Conservation (phyloP, 2,329 filamentous ascomycete genomes). For the Hirsutella thompsonii region DNA sequence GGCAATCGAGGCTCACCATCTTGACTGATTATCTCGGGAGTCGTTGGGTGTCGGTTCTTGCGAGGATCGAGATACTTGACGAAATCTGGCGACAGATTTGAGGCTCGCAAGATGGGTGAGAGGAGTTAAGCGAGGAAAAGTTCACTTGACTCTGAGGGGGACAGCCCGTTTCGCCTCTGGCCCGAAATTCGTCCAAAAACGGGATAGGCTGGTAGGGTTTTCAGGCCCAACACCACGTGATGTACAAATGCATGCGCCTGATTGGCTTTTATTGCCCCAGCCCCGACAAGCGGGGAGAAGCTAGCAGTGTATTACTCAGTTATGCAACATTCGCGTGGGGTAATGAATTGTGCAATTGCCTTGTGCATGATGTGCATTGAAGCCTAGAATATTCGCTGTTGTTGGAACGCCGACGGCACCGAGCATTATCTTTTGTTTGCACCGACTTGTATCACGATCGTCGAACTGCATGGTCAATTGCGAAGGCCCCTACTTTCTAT, state of each 20-base stretch:
- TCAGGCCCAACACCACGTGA: constrained; percentile 24
- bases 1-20: constrained; percentile 46
- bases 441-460: too few relatives aligned
- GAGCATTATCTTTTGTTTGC: neutral
- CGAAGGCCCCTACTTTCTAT: too few relatives aligned
- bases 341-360: constrained; percentile 4
- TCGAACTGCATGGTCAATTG: too few relatives aligned
- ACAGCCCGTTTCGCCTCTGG: constrained; percentile 18
- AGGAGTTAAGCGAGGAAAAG: constrained; percentile 35
- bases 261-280: constrained; percentile 9
- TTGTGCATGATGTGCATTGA: neutral
- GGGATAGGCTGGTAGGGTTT: constrained; percentile 26
- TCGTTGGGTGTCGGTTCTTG: constrained; percentile 26
- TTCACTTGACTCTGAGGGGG: constrained; percentile 26
- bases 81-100: constrained; percentile 45
- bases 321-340: constrained; percentile 4
- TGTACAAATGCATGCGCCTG: neutral
- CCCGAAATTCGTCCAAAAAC: constrained; percentile 22
- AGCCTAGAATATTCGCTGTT: neutral
- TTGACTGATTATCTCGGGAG: constrained; percentile 42
- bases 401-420: neutral
- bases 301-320: constrained; percentile 2
- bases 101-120: constrained; percentile 35
- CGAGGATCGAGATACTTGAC: constrained; percentile 35
- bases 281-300: neutral